A percentile compares a stretch with the other conserved stretches of the same genome.
These are phyloP conservation scores for Sporothrix pallida DNA, from an alignment of 2,329 filamentous ascomycete species.

Conservation along the genomic window DNA sequence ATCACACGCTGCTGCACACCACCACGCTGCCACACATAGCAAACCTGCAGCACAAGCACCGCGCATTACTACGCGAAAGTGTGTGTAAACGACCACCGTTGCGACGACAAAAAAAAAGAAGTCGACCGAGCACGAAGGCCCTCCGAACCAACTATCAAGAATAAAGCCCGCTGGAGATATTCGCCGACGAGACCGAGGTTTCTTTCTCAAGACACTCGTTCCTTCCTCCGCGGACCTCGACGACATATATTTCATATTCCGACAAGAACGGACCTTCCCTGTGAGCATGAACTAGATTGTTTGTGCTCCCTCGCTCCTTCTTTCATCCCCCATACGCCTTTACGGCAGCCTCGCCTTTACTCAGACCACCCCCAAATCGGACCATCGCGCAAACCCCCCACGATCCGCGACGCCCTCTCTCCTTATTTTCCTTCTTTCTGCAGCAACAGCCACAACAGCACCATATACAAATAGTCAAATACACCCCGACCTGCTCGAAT, in stretches of 20 bases:
- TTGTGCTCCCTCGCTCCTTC: slow-evolving; percentile 2
- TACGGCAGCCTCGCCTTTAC: neutral
- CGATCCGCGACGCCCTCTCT: neutral
- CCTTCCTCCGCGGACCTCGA: slow-evolving; percentile 12
- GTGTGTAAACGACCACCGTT: neutral
- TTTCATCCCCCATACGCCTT: neutral
- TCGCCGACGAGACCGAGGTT: slow-evolving; percentile 22
- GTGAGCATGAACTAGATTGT: neutral
- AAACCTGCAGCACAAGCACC: slow-evolving; percentile 8
- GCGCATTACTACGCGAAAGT: slow-evolving; percentile 10
- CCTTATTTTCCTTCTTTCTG: neutral
- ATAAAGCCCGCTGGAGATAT: neutral
- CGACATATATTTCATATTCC: neutral
- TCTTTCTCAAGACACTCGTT: neutral
- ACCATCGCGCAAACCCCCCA: neutral
- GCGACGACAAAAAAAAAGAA: slow-evolving; percentile 3
- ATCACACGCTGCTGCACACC: slow-evolving; percentile 23
- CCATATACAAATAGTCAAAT: neutral
- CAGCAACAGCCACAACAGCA: slow-evolving; percentile 7
- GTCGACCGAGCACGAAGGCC: neutral
- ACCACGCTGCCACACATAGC: neutral
- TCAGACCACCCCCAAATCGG: neutral
- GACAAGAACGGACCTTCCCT: neutral
- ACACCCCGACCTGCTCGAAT: slow-evolving; percentile 24
- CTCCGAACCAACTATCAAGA: neutral